Evolutionary conservation across 768 basidiomycete species (phyloP).

Genomic region (Rickenella mellea): DNA sequence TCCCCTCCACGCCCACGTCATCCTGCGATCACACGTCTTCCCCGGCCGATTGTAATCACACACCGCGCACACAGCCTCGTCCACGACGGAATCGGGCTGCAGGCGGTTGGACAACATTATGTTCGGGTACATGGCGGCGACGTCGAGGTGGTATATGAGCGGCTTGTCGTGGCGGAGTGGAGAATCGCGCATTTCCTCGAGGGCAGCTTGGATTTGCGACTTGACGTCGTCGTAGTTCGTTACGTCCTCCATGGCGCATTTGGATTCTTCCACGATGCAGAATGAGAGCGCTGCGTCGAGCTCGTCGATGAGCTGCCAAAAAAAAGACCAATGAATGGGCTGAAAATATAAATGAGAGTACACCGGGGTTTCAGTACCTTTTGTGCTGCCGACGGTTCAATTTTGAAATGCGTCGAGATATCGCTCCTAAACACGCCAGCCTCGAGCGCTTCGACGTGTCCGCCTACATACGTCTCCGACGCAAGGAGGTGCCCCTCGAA

Average conservation of each 20-base stretch:
- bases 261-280: conserved; percentile 79
- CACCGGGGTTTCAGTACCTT: conserved; percentile 54
- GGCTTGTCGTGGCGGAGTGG: conserved; percentile 86
- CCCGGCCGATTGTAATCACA: conserved; percentile 97
- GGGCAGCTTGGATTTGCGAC: conserved; percentile 57
- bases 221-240: conserved; percentile 95
- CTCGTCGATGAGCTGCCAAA: conserved; percentile 75
- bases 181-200: conserved; percentile 86
- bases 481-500: conserved; percentile 95
- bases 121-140: conserved; percentile 99
- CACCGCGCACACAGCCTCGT: conserved; percentile 93
- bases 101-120: conserved; percentile 99
- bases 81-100: conserved; percentile 96
- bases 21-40: conserved; percentile 85
- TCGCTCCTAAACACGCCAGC: conserved; percentile 98
- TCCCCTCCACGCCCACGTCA: conserved; percentile 98
- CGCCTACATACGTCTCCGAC: conserved; percentile 97
- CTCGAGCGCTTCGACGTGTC: conserved; percentile 96
- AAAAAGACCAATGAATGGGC: not conserved
- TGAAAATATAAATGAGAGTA: conserved; percentile 3
- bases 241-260: conserved; percentile 69
- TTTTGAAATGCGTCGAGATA: conserved; percentile 90
- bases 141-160: conserved; percentile 96
- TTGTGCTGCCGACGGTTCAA: conserved; percentile 80
- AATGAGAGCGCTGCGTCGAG: conserved; percentile 89